Base-by-base conservation (phyloP, 495 filamentous ascomycete species). In the Xylaria venustula region DNA sequence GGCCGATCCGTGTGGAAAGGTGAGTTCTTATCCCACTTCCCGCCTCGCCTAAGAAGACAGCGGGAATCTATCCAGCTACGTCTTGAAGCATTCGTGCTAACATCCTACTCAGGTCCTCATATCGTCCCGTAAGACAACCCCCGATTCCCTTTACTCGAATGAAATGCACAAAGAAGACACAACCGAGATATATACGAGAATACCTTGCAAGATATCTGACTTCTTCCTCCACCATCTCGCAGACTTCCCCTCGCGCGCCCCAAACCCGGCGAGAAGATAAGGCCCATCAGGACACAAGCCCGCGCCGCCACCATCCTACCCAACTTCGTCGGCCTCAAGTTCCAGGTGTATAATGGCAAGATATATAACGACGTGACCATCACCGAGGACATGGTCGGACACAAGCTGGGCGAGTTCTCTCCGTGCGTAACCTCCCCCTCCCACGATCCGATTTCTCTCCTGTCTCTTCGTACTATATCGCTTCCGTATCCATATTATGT, bases 341-440 rank as follows among this genome's bases (percentile, higher is more conserved):
- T 98, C 76, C 89, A 93, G 69, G 85, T 98, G 20, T 89, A 98
- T 71, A 98, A 97, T 73, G 94, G 94, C 64, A 98, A 97, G 83
- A 85, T 82, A 1, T 98, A 98, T 71, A 73, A 90, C 61, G 95
- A 98, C 72, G 79, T 98, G 30, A 80, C 81, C 47, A 88, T 98
- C 60, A 96, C 92, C 41, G 93, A 97, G 75, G 91, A 98, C 71
- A 98, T 98, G 95, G 95, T 98, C 15, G 94, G 95, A 42, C 88
- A 95, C 73, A 98, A 98, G 77, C 80, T 98, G 69, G 94, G 94
- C 62, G 95, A 98, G 79, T 98, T 97, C 75, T 85, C 92, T 62
- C 68, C 84, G 92, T 97, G 85, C 74, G 93, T 87, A 22, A 1
- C 0, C 25, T 1, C 11, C 17, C 6, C 1, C 44, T 3, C 7